Evolutionary conservation across 129 eudicot species (phyloP), one percentile per base, ranked within the genome.

Genomic region (Heracleum sosnowskyi): DNA sequence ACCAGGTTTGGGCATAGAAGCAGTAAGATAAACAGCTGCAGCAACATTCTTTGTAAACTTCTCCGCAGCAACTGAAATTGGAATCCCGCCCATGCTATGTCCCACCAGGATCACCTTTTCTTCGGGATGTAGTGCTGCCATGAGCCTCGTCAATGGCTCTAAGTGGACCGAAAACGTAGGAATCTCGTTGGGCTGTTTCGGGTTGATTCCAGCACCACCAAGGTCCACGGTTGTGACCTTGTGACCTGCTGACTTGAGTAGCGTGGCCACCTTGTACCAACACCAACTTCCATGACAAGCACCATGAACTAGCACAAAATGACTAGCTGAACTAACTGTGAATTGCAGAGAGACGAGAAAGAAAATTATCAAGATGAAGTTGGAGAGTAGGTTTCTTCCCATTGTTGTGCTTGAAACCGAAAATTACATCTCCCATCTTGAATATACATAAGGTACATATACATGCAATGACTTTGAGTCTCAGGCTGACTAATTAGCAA

Each of bases 301-400:
- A 7, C 79, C 83, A 29, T 86, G 87, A 57, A 86, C 81, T 4
- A 86, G 89, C 80, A 83, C 87, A 78, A 86, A 80, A 12, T 83
- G 87, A 69, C 64, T 55, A 55, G 66, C 33, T 51, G 62, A 7
- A 20, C 26, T 22, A 20, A 22, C 26, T 22, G 26, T 51, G 4
- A 1, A 51, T 51, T 20, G 62, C 62, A 22, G 3, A 51, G 11
- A 22, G 0, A 1, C 11, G 7, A 51, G 28, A 20, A 51, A 20
- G 26, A 51, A 51, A 49, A 49, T 18, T 24, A 47, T 17, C 55
- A 47, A 47, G 26, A 20, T 51, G 62, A 51, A 51, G 28, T 18
- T 17, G 57, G n/a, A 18, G n/a, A 49, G 9, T 17, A 49, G 2
- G n/a, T 20, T 49, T 49, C 57, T 18, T 4, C n/a, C 10, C n/a